Conservation (phyloP, 345 rosid species). For the Arabidopsis thaliana region DNA sequence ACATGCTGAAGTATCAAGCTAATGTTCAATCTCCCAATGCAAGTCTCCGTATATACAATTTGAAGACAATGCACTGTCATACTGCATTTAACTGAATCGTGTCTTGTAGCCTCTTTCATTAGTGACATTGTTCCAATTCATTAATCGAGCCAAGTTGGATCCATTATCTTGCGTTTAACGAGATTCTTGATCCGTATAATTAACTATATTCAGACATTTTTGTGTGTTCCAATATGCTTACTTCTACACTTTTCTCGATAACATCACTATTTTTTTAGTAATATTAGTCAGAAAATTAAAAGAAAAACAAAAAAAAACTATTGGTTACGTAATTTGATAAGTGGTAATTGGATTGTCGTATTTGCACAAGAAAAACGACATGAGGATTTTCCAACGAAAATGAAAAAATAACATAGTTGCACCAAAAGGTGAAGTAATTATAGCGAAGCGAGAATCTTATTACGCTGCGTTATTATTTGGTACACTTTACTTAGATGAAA, state of each 20-base stretch:
- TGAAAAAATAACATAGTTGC: constrained; percentile 6
- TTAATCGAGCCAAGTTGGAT: not conserved
- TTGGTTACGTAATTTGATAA: not conserved
- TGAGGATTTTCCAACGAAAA: constrained; percentile 23
- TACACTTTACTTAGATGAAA: constrained; percentile 11
- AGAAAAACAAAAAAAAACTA: not conserved
- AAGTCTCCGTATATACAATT: too few species aligned
- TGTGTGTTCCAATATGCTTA: too few species aligned
- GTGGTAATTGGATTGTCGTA: not conserved
- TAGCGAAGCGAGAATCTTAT: constrained; percentile 28
- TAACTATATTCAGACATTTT: not conserved
- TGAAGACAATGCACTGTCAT: too few species aligned
- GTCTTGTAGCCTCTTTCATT: not conserved
- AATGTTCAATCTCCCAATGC: too few species aligned
- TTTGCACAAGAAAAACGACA: not conserved
- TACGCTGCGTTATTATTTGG: constrained; percentile 25
- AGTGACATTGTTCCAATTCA: not conserved
- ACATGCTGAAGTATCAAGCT: too few species aligned
- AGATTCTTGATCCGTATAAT: not conserved
- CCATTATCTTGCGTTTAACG: not conserved
- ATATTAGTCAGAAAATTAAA: too few species aligned
- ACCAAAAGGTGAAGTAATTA: constrained; percentile 28
- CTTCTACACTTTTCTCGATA: too few species aligned
- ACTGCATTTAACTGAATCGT: not conserved
- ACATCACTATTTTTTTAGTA: not conserved